phyloP scores from a whole-genome alignment of 805 yeast genomes.

The Clavispora phyllophila region DNA sequence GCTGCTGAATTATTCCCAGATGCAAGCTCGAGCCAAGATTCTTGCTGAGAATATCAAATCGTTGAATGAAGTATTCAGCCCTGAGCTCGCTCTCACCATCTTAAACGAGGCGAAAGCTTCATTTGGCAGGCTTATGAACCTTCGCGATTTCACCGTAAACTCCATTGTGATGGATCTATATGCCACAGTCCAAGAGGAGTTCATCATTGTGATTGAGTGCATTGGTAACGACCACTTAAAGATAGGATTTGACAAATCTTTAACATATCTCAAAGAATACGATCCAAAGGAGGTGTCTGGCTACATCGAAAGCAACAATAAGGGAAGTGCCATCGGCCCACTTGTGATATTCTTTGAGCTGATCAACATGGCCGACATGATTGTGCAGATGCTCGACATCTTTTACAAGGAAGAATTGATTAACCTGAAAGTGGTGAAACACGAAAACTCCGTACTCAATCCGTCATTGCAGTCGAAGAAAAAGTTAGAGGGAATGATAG shows the following conservation, averaged over 20 bases:
- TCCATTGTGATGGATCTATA: constrained; percentile 28
- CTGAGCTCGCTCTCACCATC: constrained; percentile 71
- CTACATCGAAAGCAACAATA: constrained; percentile 17
- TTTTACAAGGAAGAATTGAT: constrained; percentile 84
- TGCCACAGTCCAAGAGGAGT: constrained; percentile 52
- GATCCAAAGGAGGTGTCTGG: constrained; percentile 47
- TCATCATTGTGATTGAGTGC: constrained; percentile 56
- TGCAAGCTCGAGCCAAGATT: constrained; percentile 77
- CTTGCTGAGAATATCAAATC: constrained; percentile 70
- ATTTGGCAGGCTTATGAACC: constrained; percentile 48
- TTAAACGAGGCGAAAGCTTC: constrained; percentile 64
- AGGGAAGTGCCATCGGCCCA: constrained; percentile 62
- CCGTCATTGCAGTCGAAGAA: constrained; percentile 76
- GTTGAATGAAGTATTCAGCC: constrained; percentile 69
- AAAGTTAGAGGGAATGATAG: constrained; percentile 73
- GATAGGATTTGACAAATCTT: constrained; percentile 80
- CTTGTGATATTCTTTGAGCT: constrained; percentile 82
- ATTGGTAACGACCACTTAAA: constrained; percentile 73
- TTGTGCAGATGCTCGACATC: constrained; percentile 86
- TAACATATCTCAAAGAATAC: constrained; percentile 62
- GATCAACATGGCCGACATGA: constrained; percentile 87
- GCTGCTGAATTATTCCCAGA: constrained; percentile 46
- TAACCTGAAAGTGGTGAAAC: constrained; percentile 52
- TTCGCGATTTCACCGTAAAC: constrained; percentile 31
- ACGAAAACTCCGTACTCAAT: constrained; percentile 71